phyloP scores from a whole-genome alignment of 2,329 filamentous ascomycete species.

The Penicillium sp. region DNA sequence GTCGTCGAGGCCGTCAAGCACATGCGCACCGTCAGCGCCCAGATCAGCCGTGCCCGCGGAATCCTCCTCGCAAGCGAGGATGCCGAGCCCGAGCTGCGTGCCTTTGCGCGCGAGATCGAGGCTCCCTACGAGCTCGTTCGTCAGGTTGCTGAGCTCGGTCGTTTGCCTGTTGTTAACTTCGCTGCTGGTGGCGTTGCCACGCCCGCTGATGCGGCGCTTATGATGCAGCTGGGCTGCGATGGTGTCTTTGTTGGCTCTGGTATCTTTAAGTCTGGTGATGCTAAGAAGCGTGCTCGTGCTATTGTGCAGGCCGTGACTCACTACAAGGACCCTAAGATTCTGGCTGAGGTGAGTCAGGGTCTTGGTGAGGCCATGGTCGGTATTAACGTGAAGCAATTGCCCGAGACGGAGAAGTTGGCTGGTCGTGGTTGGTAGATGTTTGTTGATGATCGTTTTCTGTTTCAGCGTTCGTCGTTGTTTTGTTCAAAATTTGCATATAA shows the following conservation, averaged over 20 bases:
- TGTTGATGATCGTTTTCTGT: constrained; percentile 8
- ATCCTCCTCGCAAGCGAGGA: constrained; percentile 46
- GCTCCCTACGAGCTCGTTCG: constrained; percentile 74
- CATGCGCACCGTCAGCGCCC: constrained; percentile 81
- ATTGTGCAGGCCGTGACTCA: constrained; percentile 94
- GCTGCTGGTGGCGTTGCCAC: constrained; percentile 99
- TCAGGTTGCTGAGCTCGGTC: constrained; percentile 79
- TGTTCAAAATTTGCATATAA: constrained; percentile 22
- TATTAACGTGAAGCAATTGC: constrained; percentile 78
- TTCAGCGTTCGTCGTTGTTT: constrained; percentile 8
- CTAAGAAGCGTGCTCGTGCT: constrained; percentile 82
- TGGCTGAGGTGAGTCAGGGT: constrained; percentile 82
- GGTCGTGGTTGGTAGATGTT: constrained; percentile 71
- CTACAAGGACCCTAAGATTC: constrained; percentile 75
- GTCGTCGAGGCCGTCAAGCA: constrained; percentile 95
- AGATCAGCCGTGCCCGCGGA: constrained; percentile 68
- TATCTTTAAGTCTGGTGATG: constrained; percentile 95
- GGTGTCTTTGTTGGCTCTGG: constrained; percentile 95
- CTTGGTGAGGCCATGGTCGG: constrained; percentile 98
- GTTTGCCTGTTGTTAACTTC: constrained; percentile 95
- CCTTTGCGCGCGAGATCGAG: constrained; percentile 76
- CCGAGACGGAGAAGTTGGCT: constrained; percentile 75
- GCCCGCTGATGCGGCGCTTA: constrained; percentile 89
- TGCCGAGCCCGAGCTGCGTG: constrained; percentile 68
- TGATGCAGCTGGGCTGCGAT: constrained; percentile 99